These are phyloP conservation scores for Naganishia sp. DNA, from an alignment of 1,284 basidiomycete species.

Conservation along the genomic window DNA sequence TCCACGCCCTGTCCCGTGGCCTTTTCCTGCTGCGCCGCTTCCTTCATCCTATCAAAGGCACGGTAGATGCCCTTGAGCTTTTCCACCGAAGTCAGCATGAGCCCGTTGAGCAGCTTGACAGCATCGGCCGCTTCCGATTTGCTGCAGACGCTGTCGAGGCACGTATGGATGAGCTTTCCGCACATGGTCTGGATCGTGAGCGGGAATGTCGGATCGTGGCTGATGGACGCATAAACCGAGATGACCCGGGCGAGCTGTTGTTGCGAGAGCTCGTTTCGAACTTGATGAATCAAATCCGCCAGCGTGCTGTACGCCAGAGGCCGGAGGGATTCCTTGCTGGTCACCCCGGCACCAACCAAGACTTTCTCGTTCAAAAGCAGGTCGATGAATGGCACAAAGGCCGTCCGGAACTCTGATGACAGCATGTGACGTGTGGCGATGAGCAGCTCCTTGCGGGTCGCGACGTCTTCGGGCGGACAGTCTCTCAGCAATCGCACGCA, in stretches of 20 bases:
- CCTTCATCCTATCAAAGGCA: conserved; percentile 59
- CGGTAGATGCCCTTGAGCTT: conserved; percentile 79
- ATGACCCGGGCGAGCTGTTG: conserved; percentile 79
- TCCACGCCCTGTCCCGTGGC: conserved; percentile 43
- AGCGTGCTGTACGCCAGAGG: conserved; percentile 83
- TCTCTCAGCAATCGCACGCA: conserved; percentile 89
- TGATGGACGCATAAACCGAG: conserved; percentile 79
- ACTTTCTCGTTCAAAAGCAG: conserved; percentile 89
- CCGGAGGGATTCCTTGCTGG: conserved; percentile 80
- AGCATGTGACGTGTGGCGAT: conserved; percentile 91
- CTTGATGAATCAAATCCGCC: conserved; percentile 90
- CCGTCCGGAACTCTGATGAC: conserved; percentile 74
- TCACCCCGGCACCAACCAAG: conserved; percentile 78
- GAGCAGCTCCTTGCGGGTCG: conserved; percentile 85
- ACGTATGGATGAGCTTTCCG: conserved; percentile 87
- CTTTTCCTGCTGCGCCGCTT: conserved; percentile 45
- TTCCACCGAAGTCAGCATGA: conserved; percentile 83
- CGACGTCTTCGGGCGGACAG: conserved; percentile 84
- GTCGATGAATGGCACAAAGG: conserved; percentile 81
- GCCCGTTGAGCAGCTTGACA: conserved; percentile 66
- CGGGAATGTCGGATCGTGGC: conserved; percentile 84
- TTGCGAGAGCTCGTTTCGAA: conserved; percentile 78
- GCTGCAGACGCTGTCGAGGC: conserved; percentile 77
- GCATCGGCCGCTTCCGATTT: conserved; percentile 73
- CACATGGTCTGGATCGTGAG: conserved; percentile 86